phyloP scores from a whole-genome alignment of 140 eudicot genomes.

The Bidens hawaiensis region DNA sequence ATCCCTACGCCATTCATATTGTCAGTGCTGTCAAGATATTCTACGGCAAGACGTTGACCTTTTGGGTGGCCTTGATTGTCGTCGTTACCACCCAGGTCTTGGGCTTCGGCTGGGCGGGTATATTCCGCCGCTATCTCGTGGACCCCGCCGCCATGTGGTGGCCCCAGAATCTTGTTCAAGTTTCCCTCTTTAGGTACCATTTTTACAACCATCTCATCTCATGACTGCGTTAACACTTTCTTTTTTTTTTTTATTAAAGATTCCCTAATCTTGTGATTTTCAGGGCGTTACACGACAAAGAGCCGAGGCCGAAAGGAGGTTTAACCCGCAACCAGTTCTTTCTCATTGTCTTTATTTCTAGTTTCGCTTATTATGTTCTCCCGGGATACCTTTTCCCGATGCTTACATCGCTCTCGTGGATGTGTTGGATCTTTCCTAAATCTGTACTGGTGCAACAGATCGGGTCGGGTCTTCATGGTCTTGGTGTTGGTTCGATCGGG shows the following conservation, averaged over 20 bases:
- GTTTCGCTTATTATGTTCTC: constrained; percentile 74
- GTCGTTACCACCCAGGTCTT: constrained; percentile 84
- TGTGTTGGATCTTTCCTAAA: constrained; percentile 85
- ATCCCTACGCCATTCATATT: constrained; percentile 79
- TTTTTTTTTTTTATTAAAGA: too few species aligned
- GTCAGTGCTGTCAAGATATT: constrained; percentile 82
- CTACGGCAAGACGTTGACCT: constrained; percentile 66
- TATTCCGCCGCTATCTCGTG: constrained; percentile 73
- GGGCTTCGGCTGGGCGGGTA: constrained; percentile 97
- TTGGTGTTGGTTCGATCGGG: constrained; percentile 83
- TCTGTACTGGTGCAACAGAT: constrained; percentile 79
- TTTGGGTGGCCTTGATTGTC: constrained; percentile 71
- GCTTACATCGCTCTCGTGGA: constrained; percentile 86
- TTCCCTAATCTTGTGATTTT: not conserved
- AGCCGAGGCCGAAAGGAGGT: constrained; percentile 54
- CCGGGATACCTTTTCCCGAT: constrained; percentile 78
- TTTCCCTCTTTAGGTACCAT: constrained; percentile 76
- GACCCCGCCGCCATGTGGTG: constrained; percentile 99
- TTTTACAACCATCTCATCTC: too few species aligned
- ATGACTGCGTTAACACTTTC: too few species aligned
- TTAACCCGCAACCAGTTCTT: constrained; percentile 81
- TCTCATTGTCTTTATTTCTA: constrained; percentile 61
- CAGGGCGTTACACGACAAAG: constrained; percentile 95
- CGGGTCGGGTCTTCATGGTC: constrained; percentile 91
- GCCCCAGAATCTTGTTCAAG: constrained; percentile 95